phyloP scores from a whole-genome alignment of 192 early-diverging fungal species.

The Lobosporangium transversale region DNA sequence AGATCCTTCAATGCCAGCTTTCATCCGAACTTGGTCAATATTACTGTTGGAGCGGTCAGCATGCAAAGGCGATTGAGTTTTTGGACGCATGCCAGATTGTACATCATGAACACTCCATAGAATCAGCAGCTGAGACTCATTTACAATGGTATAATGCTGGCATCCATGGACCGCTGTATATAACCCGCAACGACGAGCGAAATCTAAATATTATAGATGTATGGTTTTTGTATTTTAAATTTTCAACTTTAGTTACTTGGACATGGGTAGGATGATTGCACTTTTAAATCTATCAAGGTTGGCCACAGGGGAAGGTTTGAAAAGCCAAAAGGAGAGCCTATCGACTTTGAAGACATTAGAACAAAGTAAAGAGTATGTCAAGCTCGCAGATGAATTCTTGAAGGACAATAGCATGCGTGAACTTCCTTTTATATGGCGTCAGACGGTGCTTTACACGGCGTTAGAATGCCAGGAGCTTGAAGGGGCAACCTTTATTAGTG shows the following conservation, averaged over 20 bases:
- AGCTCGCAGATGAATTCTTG: slow-evolving; percentile 17
- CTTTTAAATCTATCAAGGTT: slow-evolving; percentile 32
- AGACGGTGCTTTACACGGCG: slow-evolving; percentile 13
- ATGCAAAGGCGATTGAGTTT: slow-evolving; percentile 9
- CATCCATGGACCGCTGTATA: background rate
- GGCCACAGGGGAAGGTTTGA: slow-evolving; percentile 16
- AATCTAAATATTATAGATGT: no score
- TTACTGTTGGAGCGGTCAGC: slow-evolving; percentile 34
- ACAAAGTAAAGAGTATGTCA: background rate
- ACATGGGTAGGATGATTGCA: slow-evolving; percentile 11
- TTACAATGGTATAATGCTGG: slow-evolving; percentile 13
- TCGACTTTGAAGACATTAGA: slow-evolving; percentile 13
- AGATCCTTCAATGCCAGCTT: slow-evolving; percentile 26
- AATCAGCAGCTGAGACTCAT: background rate
- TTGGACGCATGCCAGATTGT: slow-evolving; percentile 14
- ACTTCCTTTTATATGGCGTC: slow-evolving; percentile 27
- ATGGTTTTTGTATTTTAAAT: no score
- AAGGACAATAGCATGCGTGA: slow-evolving; percentile 16
- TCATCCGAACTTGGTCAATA: slow-evolving; percentile 44
- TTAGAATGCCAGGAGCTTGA: slow-evolving; percentile 8
- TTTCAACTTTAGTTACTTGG: slow-evolving; percentile 21
- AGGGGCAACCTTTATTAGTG: slow-evolving; percentile 8
- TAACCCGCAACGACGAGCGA: background rate
- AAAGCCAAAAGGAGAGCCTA: slow-evolving; percentile 16
- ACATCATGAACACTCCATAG: background rate